A percentile compares a stretch with the other conserved stretches of the same genome.
phyloP scores from a whole-genome alignment of 768 basidiomycete genomes.

The Psilocybe cyanescens region DNA sequence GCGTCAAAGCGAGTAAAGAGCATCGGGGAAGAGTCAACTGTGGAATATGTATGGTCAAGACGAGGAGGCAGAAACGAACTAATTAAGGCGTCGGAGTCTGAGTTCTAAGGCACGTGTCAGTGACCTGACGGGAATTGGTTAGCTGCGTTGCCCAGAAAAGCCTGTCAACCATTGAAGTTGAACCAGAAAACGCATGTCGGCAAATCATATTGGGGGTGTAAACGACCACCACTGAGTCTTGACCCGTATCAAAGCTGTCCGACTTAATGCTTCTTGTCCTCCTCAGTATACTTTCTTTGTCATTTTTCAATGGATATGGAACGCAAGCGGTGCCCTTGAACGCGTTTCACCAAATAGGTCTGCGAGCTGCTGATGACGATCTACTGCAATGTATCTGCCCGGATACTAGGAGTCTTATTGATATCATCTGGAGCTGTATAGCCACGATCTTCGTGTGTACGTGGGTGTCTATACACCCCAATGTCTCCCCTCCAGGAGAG shows the following conservation, averaged over 20 bases:
- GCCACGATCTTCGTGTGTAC: constrained; percentile 13
- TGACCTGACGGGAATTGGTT: too few relatives aligned
- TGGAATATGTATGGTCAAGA: too few relatives aligned
- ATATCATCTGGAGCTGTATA: constrained; percentile 7
- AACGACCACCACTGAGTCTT: too few relatives aligned
- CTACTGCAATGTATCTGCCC: constrained; percentile 1
- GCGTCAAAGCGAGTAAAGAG: too few relatives aligned
- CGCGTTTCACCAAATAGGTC: not conserved
- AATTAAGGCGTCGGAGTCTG: too few relatives aligned
- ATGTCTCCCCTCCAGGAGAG: constrained; percentile 9
- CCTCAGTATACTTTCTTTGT: not conserved
- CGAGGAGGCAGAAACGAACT: too few relatives aligned
- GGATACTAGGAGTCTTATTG: not conserved
- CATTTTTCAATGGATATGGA: not conserved
- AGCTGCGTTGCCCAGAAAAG: too few relatives aligned
- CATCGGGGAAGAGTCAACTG: too few relatives aligned
- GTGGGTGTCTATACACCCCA: constrained; percentile 16
- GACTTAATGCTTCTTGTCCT: not conserved
- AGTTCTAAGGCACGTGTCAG: too few relatives aligned
- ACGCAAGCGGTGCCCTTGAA: not conserved
- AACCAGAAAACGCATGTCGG: too few relatives aligned
- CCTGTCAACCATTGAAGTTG: too few relatives aligned
- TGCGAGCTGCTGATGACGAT: not conserved
- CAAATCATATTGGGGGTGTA: too few relatives aligned
- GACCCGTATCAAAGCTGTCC: not conserved